Percentiles rank a stretch among this genome's conserved stretches.
These are phyloP conservation scores for Metschnikowia noctiluminum DNA, from an alignment of 805 yeast species.

Conservation along the genomic window DNA sequence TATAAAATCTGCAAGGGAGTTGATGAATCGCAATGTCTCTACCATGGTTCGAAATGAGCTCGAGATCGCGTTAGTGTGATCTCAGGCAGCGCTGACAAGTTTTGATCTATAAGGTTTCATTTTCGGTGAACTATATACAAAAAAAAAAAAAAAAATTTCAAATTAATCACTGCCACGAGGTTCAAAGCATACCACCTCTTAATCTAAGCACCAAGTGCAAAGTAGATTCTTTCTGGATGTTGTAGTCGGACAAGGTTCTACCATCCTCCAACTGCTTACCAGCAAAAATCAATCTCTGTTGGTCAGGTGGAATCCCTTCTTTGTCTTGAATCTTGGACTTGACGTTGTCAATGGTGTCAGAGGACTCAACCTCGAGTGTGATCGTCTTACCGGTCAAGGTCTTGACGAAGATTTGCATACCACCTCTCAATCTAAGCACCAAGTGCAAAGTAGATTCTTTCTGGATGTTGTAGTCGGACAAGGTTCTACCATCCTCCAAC, in stretches of 20 bases:
- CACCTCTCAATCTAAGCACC: slow-evolving; percentile 98
- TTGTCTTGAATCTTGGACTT: slow-evolving; percentile 43
- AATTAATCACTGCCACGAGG: slow-evolving; percentile 16
- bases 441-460: slow-evolving; percentile 95
- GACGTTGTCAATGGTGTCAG: slow-evolving; percentile 95
- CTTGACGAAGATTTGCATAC: slow-evolving; percentile 49
- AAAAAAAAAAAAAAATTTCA: neutral
- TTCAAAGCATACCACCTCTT: slow-evolving; percentile 53
- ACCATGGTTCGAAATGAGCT: slow-evolving; percentile 19
- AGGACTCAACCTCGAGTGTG: slow-evolving; percentile 95
- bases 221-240: slow-evolving; percentile 46
- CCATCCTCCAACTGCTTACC: slow-evolving; percentile 47
- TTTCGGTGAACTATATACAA: neutral
- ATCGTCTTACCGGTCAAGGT: slow-evolving; percentile 62
- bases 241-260: slow-evolving; percentile 35
- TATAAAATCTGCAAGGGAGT: slow-evolving; percentile 13
- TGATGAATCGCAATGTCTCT: slow-evolving; percentile 19
- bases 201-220: slow-evolving; percentile 22
- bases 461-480: slow-evolving; percentile 97
- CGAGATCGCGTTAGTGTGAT: slow-evolving; percentile 6
- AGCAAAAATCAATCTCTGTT: slow-evolving; percentile 44
- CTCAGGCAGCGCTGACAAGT: neutral
- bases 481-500: slow-evolving; percentile 93
- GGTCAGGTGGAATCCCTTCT: slow-evolving; percentile 46
- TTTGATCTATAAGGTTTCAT: neutral